Conservation (phyloP, 2,329 filamentous ascomycete genomes). For the Lojkania enalia region DNA sequence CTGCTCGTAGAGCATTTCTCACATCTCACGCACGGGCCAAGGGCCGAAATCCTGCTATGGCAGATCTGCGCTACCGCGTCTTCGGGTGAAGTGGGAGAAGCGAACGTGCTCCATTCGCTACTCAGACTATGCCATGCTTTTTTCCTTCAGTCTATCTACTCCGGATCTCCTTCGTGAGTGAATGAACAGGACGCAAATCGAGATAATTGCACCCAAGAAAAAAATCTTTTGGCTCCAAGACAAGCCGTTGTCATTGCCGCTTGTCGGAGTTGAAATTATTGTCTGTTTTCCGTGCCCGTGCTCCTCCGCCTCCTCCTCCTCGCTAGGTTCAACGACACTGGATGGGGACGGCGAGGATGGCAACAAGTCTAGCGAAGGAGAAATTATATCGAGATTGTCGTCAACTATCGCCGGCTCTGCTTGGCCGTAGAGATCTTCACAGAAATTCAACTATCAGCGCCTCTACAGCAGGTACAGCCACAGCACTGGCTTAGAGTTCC, state of each 20-base stretch:
- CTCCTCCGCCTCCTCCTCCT: constrained; percentile 25
- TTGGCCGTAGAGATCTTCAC: constrained; percentile 50
- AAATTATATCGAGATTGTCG: constrained; percentile 49
- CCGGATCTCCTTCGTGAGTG: constrained; percentile 36
- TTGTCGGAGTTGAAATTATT: constrained; percentile 20
- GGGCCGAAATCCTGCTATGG: too few relatives aligned
- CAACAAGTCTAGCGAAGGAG: constrained; percentile 21
- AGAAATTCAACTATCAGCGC: constrained; percentile 47
- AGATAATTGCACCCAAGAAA: constrained; percentile 49
- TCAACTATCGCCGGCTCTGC: constrained; percentile 46
- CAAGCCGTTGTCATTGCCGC: constrained; percentile 40
- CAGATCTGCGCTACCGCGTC: constrained; percentile 5
- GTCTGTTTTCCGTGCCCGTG: too few relatives aligned
- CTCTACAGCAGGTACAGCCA: constrained; percentile 40
- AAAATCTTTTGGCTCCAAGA: constrained; percentile 51
- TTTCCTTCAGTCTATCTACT: constrained; percentile 36
- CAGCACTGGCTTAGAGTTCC: constrained; percentile 69
- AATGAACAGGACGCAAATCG: constrained; percentile 47
- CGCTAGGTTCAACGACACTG: constrained; percentile 28
- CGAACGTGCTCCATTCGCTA: constrained; percentile 15
- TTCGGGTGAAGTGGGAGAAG: constrained; percentile 3
- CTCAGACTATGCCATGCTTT: constrained; percentile 44
- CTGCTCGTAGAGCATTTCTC: too few relatives aligned
- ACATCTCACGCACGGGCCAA: too few relatives aligned
- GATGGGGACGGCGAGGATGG: constrained; percentile 20